Evolutionary conservation across 2,329 filamentous ascomycete genomes (phyloP).

Genomic region (Tolypocladium pustulatum): DNA sequence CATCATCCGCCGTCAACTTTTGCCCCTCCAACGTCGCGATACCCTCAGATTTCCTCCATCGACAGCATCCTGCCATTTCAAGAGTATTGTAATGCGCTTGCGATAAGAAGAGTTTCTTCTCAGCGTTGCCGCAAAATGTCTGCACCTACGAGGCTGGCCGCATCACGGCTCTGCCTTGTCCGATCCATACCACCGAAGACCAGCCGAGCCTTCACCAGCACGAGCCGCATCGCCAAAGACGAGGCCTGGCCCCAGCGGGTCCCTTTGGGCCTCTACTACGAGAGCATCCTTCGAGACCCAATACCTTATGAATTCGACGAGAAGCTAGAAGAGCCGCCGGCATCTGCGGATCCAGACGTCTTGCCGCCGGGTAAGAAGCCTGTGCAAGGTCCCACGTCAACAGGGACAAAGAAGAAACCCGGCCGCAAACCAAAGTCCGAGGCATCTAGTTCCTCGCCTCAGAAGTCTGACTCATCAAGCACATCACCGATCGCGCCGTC

Average conservation of each 20-base stretch:
- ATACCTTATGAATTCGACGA: constrained; percentile 24
- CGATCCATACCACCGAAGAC: constrained; percentile 9
- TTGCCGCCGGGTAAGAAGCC: constrained; percentile 9
- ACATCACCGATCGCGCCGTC: constrained; percentile 4
- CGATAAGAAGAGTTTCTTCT: not conserved
- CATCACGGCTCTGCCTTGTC: constrained; percentile 19
- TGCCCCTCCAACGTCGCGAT: not conserved
- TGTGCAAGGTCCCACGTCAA: not conserved
- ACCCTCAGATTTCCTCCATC: not conserved
- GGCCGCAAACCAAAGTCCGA: constrained; percentile 12
- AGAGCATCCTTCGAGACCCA: constrained; percentile 40
- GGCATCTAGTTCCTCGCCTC: constrained; percentile 4
- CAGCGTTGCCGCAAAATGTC: constrained; percentile 14
- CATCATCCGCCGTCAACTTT: not conserved
- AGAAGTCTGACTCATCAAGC: not conserved
- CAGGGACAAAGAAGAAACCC: constrained; percentile 16
- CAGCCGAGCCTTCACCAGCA: constrained; percentile 17
- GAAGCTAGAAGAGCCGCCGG: constrained; percentile 34
- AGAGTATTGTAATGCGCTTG: not conserved
- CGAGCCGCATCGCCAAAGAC: constrained; percentile 6
- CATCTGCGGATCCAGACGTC: constrained; percentile 20
- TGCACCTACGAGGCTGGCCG: constrained; percentile 15
- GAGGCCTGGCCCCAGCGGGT: constrained; percentile 25
- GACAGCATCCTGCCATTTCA: not conserved
- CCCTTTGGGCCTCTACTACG: constrained; percentile 49